These are phyloP conservation scores for Dujonia santamariae DNA, from an alignment of 1,139 yeast genomes.

Conservation along the genomic window DNA sequence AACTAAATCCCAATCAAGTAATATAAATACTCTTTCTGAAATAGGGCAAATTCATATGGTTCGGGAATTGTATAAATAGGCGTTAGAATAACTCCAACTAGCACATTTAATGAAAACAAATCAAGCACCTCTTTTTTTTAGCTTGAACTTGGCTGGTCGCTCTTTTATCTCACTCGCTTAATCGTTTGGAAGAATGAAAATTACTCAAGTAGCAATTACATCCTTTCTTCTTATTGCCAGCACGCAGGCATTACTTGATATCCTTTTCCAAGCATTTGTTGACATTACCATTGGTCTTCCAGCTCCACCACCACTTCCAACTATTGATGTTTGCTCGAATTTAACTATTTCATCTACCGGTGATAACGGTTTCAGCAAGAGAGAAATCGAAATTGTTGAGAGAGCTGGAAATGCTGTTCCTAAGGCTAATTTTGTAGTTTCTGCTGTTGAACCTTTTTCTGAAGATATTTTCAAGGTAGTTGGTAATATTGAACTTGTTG, in stretches of 20 bases:
- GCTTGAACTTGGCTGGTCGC: too few species aligned
- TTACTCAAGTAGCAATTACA: background rate
- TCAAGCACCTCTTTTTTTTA: too few species aligned
- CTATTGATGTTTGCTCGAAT: background rate
- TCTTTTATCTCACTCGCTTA: too few species aligned
- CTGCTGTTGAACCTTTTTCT: slow-evolving; percentile 17
- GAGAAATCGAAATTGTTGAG: slow-evolving; percentile 6
- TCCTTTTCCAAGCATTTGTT: slow-evolving; percentile 3
- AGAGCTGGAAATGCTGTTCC: slow-evolving; percentile 15
- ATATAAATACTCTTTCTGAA: too few species aligned
- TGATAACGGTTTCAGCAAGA: background rate
- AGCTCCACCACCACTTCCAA: slow-evolving; percentile 2
- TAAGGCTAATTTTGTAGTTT: slow-evolving; percentile 21
- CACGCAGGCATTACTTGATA: slow-evolving; percentile 1
- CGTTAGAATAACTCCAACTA: too few species aligned
- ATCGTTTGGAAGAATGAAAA: background rate
- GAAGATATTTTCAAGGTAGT: slow-evolving; percentile 18
- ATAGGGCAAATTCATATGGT: too few species aligned
- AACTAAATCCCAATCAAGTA: too few species aligned
- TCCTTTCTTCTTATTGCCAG: background rate
- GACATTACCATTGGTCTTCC: slow-evolving; percentile 4
- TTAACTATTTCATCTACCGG: background rate
- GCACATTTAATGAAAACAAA: too few species aligned
- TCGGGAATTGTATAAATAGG: too few species aligned
- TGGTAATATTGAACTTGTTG: slow-evolving; percentile 20